phyloP scores from a whole-genome alignment of 805 yeast species.

The Saturnispora serradocipensis region DNA sequence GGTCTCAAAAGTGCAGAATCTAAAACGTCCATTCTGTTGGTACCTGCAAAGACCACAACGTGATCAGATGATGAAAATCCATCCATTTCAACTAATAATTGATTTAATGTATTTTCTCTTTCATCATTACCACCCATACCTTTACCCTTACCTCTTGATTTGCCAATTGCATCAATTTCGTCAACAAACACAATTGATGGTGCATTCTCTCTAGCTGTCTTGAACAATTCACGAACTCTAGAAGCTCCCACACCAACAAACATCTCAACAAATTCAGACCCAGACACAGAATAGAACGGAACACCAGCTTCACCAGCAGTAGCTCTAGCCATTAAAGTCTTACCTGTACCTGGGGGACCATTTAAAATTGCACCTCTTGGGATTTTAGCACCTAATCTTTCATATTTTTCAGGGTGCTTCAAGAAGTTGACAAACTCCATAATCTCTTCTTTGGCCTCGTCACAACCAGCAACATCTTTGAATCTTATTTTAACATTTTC shows the following conservation, averaged over 20 bases:
- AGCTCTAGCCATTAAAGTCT: slow-evolving; percentile 84
- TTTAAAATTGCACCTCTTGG: slow-evolving; percentile 92
- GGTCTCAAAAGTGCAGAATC: slow-evolving; percentile 90
- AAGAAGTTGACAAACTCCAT: slow-evolving; percentile 91
- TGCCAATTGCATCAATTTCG: slow-evolving; percentile 95
- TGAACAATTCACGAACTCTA: slow-evolving; percentile 85
- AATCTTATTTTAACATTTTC: slow-evolving; percentile 75
- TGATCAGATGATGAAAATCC: slow-evolving; percentile 85
- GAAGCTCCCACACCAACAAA: slow-evolving; percentile 96
- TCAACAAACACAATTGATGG: slow-evolving; percentile 89
- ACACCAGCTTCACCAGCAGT: slow-evolving; percentile 97
- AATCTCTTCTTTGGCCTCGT: slow-evolving; percentile 89
- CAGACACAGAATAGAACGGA: slow-evolving; percentile 84
- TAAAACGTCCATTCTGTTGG: slow-evolving; percentile 84
- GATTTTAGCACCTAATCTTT: slow-evolving; percentile 82
- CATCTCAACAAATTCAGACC: slow-evolving; percentile 96
- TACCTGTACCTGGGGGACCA: slow-evolving; percentile 98
- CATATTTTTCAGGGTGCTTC: slow-evolving; percentile 78
- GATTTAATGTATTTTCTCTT: slow-evolving; percentile 88
- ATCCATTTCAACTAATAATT: slow-evolving; percentile 90
- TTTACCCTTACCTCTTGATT: slow-evolving; percentile 63
- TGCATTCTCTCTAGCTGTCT: slow-evolving; percentile 81
- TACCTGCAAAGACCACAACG: slow-evolving; percentile 90
- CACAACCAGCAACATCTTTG: slow-evolving; percentile 90
- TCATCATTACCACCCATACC: slow-evolving; percentile 84